Evolutionary conservation across 2,329 filamentous ascomycete species (phyloP).

Genomic region (Periconia sp.): DNA sequence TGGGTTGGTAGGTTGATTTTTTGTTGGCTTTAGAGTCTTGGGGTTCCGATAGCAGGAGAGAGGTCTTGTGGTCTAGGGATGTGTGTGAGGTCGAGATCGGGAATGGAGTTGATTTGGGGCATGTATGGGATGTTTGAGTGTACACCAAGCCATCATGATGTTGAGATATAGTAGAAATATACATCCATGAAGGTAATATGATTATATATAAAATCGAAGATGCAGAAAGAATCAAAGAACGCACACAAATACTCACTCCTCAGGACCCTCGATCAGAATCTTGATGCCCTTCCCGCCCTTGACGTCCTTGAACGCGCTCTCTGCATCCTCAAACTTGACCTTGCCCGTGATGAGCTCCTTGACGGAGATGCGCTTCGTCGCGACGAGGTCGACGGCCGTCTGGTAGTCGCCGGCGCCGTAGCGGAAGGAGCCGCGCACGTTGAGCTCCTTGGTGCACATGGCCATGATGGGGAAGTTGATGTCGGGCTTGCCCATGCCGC

Average conservation of each 20-base stretch:
- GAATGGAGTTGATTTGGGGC: too few species aligned
- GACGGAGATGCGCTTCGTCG: constrained; percentile 67
- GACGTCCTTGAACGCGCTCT: constrained; percentile 83
- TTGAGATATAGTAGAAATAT: background rate
- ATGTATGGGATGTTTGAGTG: too few species aligned
- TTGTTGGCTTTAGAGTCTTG: too few species aligned
- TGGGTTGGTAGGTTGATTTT: too few species aligned
- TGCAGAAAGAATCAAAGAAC: background rate
- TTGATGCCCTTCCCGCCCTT: constrained; percentile 79
- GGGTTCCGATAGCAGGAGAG: too few species aligned
- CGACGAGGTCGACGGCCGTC: constrained; percentile 76
- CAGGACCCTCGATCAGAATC: constrained; percentile 55
- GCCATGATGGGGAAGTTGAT: constrained; percentile 92
- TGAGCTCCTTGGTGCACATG: constrained; percentile 86
- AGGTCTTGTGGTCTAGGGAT: too few species aligned
- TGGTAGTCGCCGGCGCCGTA: constrained; percentile 88
- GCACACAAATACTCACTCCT: constrained; percentile 16
- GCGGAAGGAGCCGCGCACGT: constrained; percentile 82
- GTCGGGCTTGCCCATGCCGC: constrained; percentile 83
- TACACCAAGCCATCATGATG: too few species aligned
- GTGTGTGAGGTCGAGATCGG: too few species aligned
- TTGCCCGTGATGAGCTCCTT: constrained; percentile 79
- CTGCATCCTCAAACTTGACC: constrained; percentile 79
- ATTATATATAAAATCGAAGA: background rate
- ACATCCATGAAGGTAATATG: background rate